A percentile compares a stretch with the other conserved stretches of the same genome.
These are phyloP conservation scores for Sclerotinia spermophila DNA, from an alignment of 2,329 filamentous ascomycete genomes.

Conservation along the genomic window DNA sequence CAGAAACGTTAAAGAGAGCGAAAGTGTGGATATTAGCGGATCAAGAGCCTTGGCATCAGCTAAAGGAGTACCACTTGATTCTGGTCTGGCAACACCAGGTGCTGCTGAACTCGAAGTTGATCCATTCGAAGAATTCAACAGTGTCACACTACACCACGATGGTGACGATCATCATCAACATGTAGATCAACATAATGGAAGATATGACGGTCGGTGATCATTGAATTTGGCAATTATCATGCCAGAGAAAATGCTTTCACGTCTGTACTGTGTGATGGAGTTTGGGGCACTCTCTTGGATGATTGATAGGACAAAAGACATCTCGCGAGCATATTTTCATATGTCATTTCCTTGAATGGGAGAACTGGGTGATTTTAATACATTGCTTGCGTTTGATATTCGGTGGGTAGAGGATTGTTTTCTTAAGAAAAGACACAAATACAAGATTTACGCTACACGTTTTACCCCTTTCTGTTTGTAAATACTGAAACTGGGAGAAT, in stretches of 20 bases:
- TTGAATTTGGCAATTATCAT: not conserved
- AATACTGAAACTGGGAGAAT: conserved; percentile 3
- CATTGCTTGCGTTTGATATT: not conserved
- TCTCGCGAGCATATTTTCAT: conserved; percentile 10
- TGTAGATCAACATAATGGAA: conserved; percentile 35
- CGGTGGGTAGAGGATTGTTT: not conserved
- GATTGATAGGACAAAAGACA: not conserved
- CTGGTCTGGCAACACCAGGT: conserved; percentile 78
- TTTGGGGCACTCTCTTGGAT: conserved; percentile 10
- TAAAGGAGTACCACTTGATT: conserved; percentile 83
- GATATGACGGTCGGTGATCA: conserved; percentile 28
- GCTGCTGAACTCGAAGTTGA: conserved; percentile 64
- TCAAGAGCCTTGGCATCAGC: conserved; percentile 46
- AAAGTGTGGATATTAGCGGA: conserved; percentile 81
- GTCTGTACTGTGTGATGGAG: not conserved
- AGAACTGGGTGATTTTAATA: not conserved
- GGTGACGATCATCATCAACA: conserved; percentile 60
- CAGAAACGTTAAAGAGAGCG: conserved; percentile 94
- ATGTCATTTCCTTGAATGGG: not conserved
- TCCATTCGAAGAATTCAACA: conserved; percentile 98
- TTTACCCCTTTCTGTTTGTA: conserved; percentile 7
- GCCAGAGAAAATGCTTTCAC: not conserved
- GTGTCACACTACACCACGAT: conserved; percentile 93
- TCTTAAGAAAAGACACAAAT: not conserved
- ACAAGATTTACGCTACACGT: not conserved